A percentile compares a stretch with the other conserved stretches of the same genome.
phyloP scores from a whole-genome alignment of 805 yeast species.

The Candida pseudofarinosa region DNA sequence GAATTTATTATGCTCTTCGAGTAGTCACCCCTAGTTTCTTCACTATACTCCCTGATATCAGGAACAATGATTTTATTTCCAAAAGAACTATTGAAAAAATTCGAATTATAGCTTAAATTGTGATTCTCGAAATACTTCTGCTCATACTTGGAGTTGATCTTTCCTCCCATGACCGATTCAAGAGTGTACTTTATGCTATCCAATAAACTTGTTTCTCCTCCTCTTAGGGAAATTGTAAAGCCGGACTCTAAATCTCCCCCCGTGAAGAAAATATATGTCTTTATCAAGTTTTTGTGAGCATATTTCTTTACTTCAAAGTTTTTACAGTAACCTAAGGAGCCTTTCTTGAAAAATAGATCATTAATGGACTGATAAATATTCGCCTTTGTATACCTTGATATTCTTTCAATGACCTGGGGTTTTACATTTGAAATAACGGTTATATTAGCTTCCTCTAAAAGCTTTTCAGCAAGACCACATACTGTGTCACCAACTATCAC shows the following conservation, averaged over 20 bases:
- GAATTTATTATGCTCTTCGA: constrained; percentile 8
- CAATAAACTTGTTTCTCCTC: constrained; percentile 59
- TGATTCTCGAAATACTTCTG: constrained; percentile 30
- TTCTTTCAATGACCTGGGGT: constrained; percentile 73
- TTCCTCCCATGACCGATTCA: constrained; percentile 74
- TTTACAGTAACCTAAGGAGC: constrained; percentile 66
- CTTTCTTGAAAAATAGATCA: constrained; percentile 62
- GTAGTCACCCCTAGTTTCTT: constrained; percentile 6
- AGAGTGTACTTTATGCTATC: constrained; percentile 70
- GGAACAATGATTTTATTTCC: neutral
- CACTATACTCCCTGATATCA: neutral
- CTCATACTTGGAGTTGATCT: constrained; percentile 78
- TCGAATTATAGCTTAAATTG: constrained; percentile 3
- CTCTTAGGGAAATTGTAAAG: constrained; percentile 82
- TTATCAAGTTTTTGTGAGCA: constrained; percentile 49
- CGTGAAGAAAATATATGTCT: constrained; percentile 72
- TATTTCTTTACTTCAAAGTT: constrained; percentile 68
- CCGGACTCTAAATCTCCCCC: constrained; percentile 77
- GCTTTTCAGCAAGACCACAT: constrained; percentile 73
- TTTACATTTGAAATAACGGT: constrained; percentile 80
- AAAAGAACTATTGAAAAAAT: too few species aligned
- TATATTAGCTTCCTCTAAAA: constrained; percentile 69
- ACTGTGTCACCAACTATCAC: constrained; percentile 75
- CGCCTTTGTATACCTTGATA: constrained; percentile 75
- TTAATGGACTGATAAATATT: constrained; percentile 86